A percentile compares a stretch with the other conserved stretches of the same genome.
Conservation (phyloP, 2,329 filamentous ascomycete genomes). For the Nemania bipapillata region DNA sequence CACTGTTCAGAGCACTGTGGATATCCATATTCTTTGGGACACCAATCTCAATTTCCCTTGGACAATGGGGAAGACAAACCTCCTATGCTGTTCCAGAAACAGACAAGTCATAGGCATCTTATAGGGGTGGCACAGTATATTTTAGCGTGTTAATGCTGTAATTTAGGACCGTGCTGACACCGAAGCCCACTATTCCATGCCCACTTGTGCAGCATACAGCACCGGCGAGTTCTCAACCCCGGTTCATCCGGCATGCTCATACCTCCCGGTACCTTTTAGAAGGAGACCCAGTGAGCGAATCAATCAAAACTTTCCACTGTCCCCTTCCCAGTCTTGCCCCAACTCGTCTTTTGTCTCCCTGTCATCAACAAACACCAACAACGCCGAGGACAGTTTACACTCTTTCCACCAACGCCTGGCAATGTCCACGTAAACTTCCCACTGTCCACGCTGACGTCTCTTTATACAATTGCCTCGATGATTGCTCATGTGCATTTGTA, state of each 20-base stretch:
- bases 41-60: slow-evolving; percentile 25
- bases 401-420: slow-evolving; percentile 21
- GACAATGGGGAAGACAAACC: slow-evolving; percentile 15
- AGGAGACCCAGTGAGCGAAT: slow-evolving; percentile 31
- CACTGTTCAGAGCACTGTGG: slow-evolving; percentile 12
- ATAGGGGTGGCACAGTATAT: slow-evolving; percentile 33
- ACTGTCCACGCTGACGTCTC: background rate
- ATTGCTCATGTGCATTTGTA: slow-evolving; percentile 22
- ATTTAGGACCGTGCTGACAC: slow-evolving; percentile 35
- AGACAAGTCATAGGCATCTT: slow-evolving; percentile 8
- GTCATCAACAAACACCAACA: slow-evolving; percentile 32
- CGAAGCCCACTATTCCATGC: slow-evolving; percentile 32
- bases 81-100: slow-evolving; percentile 2
- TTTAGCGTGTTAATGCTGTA: slow-evolving; percentile 21
- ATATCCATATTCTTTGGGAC: slow-evolving; percentile 12
- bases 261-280: slow-evolving; percentile 22
- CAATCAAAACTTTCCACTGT: slow-evolving; percentile 42
- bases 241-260: slow-evolving; percentile 39
- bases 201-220: slow-evolving; percentile 24
- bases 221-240: slow-evolving; percentile 37
- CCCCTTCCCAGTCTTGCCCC: slow-evolving; percentile 36
- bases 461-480: slow-evolving; percentile 20
- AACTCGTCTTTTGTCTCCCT: slow-evolving; percentile 35
- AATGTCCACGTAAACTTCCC: slow-evolving; percentile 19
- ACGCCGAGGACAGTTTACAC: slow-evolving; percentile 22